Conservation (phyloP, 2,329 filamentous ascomycete species). For the Arachnomyces sp. region DNA sequence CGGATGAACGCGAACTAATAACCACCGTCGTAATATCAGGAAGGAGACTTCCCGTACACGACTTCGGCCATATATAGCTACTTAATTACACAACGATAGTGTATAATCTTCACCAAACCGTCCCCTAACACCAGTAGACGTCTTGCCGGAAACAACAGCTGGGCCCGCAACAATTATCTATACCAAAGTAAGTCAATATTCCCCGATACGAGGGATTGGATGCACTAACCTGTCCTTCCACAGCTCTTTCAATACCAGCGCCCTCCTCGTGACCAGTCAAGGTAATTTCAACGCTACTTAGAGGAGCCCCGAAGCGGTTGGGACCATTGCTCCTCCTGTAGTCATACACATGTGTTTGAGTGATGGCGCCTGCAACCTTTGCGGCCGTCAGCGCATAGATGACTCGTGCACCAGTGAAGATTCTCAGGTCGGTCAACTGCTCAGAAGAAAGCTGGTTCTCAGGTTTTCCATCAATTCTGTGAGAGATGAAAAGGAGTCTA, state of each 20-base stretch:
- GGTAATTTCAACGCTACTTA: conserved; percentile 71
- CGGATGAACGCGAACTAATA: too few relatives aligned
- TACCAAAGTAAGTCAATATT: conserved; percentile 2
- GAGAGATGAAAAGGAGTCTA: conserved; percentile 71
- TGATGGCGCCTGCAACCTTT: conserved; percentile 78
- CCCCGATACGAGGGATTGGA: background rate
- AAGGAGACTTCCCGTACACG: too few relatives aligned
- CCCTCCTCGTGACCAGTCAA: conserved; percentile 39
- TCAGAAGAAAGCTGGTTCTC: conserved; percentile 58
- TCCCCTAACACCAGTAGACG: conserved; percentile 54
- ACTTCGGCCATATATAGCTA: conserved; percentile 9
- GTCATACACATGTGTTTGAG: conserved; percentile 80
- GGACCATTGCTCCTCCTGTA: conserved; percentile 52
- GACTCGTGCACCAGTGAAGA: conserved; percentile 70
- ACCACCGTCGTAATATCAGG: too few relatives aligned
- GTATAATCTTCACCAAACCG: conserved; percentile 66
- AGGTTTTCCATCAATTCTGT: conserved; percentile 55
- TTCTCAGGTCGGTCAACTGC: conserved; percentile 69
- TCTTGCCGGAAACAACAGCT: conserved; percentile 60
- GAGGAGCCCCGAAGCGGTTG: conserved; percentile 71
- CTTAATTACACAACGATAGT: conserved; percentile 42
- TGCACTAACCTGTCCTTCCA: conserved; percentile 52
- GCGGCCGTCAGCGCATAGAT: conserved; percentile 77
- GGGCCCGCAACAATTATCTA: conserved; percentile 66
- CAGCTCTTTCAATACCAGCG: conserved; percentile 30